Conservation (phyloP, 192 early-diverging fungal species). For the Linnemannia zychae region DNA sequence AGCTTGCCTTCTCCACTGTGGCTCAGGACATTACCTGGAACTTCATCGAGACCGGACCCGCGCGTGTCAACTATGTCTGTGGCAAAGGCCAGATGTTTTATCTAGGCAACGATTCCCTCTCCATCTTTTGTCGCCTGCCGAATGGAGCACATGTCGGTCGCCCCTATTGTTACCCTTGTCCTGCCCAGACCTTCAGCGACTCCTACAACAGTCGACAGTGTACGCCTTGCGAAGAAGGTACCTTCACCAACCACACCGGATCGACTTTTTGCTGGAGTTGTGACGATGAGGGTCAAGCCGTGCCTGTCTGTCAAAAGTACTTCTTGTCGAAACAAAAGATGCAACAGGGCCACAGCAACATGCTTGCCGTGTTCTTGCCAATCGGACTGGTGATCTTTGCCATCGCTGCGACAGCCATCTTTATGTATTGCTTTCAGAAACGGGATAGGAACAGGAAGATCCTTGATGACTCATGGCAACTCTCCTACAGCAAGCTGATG, state of each 20-base stretch:
- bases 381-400: slow-evolving; percentile 9
- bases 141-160: not conserved
- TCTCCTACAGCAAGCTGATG: slow-evolving; percentile 32
- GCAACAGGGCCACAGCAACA: not conserved
- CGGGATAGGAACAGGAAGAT: slow-evolving; percentile 15
- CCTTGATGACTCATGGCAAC: slow-evolving; percentile 40
- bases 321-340: slow-evolving; percentile 15
- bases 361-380: slow-evolving; percentile 12
- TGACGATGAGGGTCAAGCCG: slow-evolving; percentile 7
- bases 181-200: slow-evolving; percentile 12
- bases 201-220: slow-evolving; percentile 21
- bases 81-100: slow-evolving; percentile 12
- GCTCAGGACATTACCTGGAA: slow-evolving; percentile 18
- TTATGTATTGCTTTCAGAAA: slow-evolving; percentile 18
- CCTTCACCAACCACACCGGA: slow-evolving; percentile 24
- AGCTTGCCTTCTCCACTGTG: slow-evolving; percentile 23
- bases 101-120: not conserved
- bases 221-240: slow-evolving; percentile 2
- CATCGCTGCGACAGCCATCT: not conserved
- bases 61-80: slow-evolving; percentile 27
- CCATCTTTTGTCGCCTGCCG: not conserved
- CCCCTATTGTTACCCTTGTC: slow-evolving; percentile 20
- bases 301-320: slow-evolving; percentile 15
- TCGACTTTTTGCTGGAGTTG: slow-evolving; percentile 5
- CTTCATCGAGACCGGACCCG: slow-evolving; percentile 15